These are phyloP conservation scores for Chaetomium sp. DNA, from an alignment of 2,329 filamentous ascomycete genomes.

Conservation along the genomic window DNA sequence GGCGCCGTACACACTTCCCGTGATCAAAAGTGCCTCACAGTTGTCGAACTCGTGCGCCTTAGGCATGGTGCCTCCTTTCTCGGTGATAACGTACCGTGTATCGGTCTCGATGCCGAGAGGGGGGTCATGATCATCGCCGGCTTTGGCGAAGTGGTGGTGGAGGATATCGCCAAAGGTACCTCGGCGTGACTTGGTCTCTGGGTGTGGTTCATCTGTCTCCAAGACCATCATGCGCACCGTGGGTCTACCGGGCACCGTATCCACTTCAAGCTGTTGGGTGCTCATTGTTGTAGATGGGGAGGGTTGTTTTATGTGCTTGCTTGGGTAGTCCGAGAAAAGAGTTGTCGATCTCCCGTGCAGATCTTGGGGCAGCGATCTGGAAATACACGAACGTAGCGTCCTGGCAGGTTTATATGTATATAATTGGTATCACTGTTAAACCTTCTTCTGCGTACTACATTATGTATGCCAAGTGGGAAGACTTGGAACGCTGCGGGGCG, in stretches of 20 bases:
- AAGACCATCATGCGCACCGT: slow-evolving; percentile 52
- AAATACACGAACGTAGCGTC: background rate
- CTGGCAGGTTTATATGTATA: background rate
- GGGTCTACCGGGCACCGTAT: background rate
- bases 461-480: background rate
- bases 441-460: background rate
- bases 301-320: background rate
- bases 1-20: slow-evolving; percentile 69
- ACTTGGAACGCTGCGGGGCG: slow-evolving; percentile 3
- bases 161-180: slow-evolving; percentile 59
- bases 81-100: slow-evolving; percentile 57
- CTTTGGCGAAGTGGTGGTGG: slow-evolving; percentile 52
- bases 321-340: background rate
- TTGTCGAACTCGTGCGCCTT: slow-evolving; percentile 55
- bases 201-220: slow-evolving; percentile 60
- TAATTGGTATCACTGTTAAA: too few relatives aligned
- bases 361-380: background rate
- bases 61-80: slow-evolving; percentile 51
- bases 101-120: slow-evolving; percentile 57
- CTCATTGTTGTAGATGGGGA: background rate
- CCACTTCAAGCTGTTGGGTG: background rate
- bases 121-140: slow-evolving; percentile 56
- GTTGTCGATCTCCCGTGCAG: background rate
- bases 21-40: slow-evolving; percentile 74
- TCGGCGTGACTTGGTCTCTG: slow-evolving; percentile 50